Percentiles rank a stretch among this genome's conserved stretches.
phyloP scores from a whole-genome alignment of 192 early-diverging fungal genomes.

The Dimargaris cristalligena region DNA sequence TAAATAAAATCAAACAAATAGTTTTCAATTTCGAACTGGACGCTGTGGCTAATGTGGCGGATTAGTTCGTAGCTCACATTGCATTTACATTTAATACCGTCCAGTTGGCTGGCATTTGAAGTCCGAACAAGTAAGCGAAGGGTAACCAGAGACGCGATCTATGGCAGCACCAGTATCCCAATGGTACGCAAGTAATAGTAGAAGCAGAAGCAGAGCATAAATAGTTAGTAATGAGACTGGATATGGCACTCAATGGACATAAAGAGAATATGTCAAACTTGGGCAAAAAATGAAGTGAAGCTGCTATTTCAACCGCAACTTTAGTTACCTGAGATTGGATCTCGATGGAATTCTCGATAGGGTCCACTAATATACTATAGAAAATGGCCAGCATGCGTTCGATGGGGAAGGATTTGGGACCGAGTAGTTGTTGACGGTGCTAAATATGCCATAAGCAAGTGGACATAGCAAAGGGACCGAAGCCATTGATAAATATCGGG shows the following conservation, averaged over 20 bases:
- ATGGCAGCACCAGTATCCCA: constrained; percentile 17
- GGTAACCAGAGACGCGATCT: constrained; percentile 73
- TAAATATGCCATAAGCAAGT: constrained; percentile 8
- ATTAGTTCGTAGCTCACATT: constrained; percentile 74
- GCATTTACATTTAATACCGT: constrained; percentile 74
- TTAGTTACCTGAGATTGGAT: constrained; percentile 44
- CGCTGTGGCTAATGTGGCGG: constrained; percentile 44
- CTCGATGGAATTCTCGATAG: constrained; percentile 55
- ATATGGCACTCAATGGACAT: background rate
- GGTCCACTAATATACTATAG: constrained; percentile 64
- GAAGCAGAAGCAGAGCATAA: background rate
- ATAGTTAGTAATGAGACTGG: background rate
- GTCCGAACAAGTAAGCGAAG: constrained; percentile 58
- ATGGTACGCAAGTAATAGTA: background rate
- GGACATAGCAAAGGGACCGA: background rate
- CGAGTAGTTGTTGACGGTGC: constrained; percentile 70
- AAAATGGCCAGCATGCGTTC: constrained; percentile 96
- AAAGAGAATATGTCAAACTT: background rate
- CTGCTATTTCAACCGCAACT: too few relatives aligned
- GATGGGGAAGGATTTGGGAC: constrained; percentile 84
- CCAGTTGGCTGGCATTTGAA: constrained; percentile 54
- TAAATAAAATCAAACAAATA: constrained; percentile 44
- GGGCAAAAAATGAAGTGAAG: too few relatives aligned
- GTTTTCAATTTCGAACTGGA: constrained; percentile 73
- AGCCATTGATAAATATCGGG: background rate